These are phyloP conservation scores for Ustilago cynodontis DNA, from an alignment of 1,284 basidiomycete genomes.

Conservation along the genomic window DNA sequence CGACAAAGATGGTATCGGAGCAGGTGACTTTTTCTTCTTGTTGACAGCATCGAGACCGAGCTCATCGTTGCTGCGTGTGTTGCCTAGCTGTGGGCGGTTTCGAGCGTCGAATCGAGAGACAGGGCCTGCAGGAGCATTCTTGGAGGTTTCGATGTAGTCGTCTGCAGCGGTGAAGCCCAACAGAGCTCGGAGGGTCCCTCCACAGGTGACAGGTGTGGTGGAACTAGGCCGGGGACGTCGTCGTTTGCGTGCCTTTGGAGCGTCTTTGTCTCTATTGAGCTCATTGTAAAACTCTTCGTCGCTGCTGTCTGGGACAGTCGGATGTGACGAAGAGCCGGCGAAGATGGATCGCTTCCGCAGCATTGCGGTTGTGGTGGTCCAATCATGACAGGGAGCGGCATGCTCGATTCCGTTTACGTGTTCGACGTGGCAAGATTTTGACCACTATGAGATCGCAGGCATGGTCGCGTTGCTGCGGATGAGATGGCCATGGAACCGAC, in stretches of 20 bases:
- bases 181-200: slow-evolving; percentile 21
- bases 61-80: neutral
- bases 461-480: neutral
- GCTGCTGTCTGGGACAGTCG: slow-evolving; percentile 9
- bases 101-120: neutral
- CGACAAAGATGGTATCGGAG: neutral
- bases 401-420: neutral
- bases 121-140: neutral
- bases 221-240: slow-evolving; percentile 4
- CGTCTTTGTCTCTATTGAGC: neutral
- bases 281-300: slow-evolving; percentile 16
- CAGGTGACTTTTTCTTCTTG: no score
- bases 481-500: neutral
- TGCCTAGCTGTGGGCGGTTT: neutral
- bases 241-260: slow-evolving; percentile 12
- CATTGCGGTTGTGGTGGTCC: neutral
- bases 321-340: slow-evolving; percentile 3
- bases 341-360: slow-evolving; percentile 13
- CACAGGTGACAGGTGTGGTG: neutral
- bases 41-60: neutral
- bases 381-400: slow-evolving; percentile 4
- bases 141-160: slow-evolving; percentile 38
- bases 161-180: slow-evolving; percentile 38
- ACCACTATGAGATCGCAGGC: neutral
- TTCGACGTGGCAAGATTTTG: neutral